Percentiles rank a stretch among this genome's conserved stretches.
phyloP scores from a whole-genome alignment of 768 basidiomycete genomes.

The Leccinum imitatum region DNA sequence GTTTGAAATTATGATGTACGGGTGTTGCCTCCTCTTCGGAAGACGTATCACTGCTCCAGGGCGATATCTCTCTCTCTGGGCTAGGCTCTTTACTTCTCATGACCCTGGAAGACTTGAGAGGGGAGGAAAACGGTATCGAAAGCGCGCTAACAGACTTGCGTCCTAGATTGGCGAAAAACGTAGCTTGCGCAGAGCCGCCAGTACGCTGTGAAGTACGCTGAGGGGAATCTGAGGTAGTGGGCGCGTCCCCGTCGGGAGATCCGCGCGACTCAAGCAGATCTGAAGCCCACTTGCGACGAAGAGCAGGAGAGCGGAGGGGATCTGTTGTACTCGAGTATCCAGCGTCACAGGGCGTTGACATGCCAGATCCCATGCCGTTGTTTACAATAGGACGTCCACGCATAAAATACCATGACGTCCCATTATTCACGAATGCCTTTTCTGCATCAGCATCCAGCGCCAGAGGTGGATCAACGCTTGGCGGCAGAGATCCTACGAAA shows the following conservation, averaged over 20 bases:
- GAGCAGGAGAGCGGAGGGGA: conserved; percentile 39
- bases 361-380: conserved; percentile 31
- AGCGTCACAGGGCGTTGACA: conserved; percentile 32
- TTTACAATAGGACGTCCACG: conserved; percentile 40
- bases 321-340: conserved; percentile 33
- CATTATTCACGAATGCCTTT: conserved; percentile 55
- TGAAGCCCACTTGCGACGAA: conserved; percentile 50
- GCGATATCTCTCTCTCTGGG: conserved; percentile 34
- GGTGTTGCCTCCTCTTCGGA: conserved; percentile 44
- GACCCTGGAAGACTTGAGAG: conserved; percentile 24
- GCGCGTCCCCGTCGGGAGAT: conserved; percentile 17
- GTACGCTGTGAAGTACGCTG: conserved; percentile 8
- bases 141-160: conserved; percentile 47
- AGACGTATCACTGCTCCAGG: conserved; percentile 64
- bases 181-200: conserved; percentile 22
- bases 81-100: conserved; percentile 26
- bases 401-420: conserved; percentile 54
- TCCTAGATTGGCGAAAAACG: conserved; percentile 44
- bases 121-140: conserved; percentile 35
- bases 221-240: conserved; percentile 8
- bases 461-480: conserved; percentile 52
- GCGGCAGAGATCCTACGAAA: conserved; percentile 20
- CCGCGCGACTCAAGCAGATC: conserved; percentile 39
- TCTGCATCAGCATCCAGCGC: conserved; percentile 83
- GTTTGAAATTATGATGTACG: conserved; percentile 13